A percentile compares a stretch with the other conserved stretches of the same genome.
Conservation (phyloP, 169 alveolate genomes). For the Fabrea salina region DNA sequence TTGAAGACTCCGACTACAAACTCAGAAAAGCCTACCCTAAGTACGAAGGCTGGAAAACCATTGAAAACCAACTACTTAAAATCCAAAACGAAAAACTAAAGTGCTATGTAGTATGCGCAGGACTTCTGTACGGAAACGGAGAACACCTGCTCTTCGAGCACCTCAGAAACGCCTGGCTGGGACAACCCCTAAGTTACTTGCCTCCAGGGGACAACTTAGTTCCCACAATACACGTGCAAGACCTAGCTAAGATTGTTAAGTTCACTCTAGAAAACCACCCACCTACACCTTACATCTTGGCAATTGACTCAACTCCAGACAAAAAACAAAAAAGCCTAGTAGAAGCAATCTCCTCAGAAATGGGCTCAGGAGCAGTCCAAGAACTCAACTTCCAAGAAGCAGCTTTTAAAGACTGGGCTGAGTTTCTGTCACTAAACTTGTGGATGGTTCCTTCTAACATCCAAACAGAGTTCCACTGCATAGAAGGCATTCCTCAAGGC, state of each 20-base stretch:
- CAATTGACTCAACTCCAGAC: slow-evolving; percentile 80
- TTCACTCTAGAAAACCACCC: slow-evolving; percentile 66
- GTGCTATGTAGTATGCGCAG: slow-evolving; percentile 82
- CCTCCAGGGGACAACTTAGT: slow-evolving; percentile 83
- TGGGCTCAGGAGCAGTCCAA: slow-evolving; percentile 67
- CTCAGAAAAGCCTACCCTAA: slow-evolving; percentile 64
- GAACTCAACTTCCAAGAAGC: slow-evolving; percentile 41
- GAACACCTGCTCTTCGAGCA: slow-evolving; percentile 68
- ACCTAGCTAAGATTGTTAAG: slow-evolving; percentile 76
- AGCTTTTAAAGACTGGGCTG: slow-evolving; percentile 40
- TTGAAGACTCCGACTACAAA: slow-evolving; percentile 34
- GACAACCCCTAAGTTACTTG: slow-evolving; percentile 43
- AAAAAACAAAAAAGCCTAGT: slow-evolving; percentile 64
- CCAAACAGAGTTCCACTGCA: slow-evolving; percentile 30
- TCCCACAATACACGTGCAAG: slow-evolving; percentile 86
- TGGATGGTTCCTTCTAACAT: slow-evolving; percentile 5
- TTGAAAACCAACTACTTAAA: slow-evolving; percentile 85
- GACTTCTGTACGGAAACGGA: slow-evolving; percentile 88
- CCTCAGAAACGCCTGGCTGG: slow-evolving; percentile 9
- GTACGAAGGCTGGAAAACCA: slow-evolving; percentile 74
- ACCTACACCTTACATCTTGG: slow-evolving; percentile 76
- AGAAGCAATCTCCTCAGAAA: slow-evolving; percentile 74
- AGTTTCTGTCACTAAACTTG: slow-evolving; percentile 65
- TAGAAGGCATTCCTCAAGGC: slow-evolving; percentile 74
- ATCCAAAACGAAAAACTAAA: slow-evolving; percentile 74